Evolutionary conservation across 2,329 filamentous ascomycete species (phyloP), one percentile per base, ranked within the genome.

Genomic region (Dactylellina leptospora): DNA sequence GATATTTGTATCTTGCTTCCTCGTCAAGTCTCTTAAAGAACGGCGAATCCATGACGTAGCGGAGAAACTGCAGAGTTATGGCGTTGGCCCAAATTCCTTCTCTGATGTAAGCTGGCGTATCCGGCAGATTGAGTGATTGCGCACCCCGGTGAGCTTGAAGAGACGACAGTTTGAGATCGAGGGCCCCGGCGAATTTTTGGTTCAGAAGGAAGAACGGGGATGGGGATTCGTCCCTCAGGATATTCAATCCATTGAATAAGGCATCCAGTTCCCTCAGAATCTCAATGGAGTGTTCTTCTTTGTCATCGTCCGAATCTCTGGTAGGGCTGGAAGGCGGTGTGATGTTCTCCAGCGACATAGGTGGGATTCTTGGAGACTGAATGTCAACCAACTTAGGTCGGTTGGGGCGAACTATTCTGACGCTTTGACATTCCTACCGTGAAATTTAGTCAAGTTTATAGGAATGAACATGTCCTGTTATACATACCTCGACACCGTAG

Each of bases 71-170:
- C 27, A 71, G 22, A 8, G 50, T 54, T 18, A 71, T 42, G 2
- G 66, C 66, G 20, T 71, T 71, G 23, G 66, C 66, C 66, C 66
- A 71, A 22, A 71, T 38, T 27, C 66, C 66, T 38, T 71, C 66
- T 18, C 58, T 42, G 40, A 71, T 28, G 33, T 36, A 71, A 8
- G 36, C 16, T 38, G 58, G 58, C n/a, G 58, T 71, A 25, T 63
- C 42, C 1, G 58, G 51, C 10, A 71, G 38, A 36, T 56, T 71
- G 28, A 23, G 27, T 13, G 42, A 38, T 28, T 71, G 66, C 18
- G 58, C 58, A 22, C 66, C 66, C 3, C 50, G 50, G n/a, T 71
- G 66, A 2, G 30, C 40, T 23, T 44, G 45, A 11, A 71, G 51
- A 1, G 56, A 20, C 38, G 28, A 38, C 3, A 71, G 25, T 13